Conservation (phyloP, 768 basidiomycete genomes). For the Hygrophoropsis aurantiaca region DNA sequence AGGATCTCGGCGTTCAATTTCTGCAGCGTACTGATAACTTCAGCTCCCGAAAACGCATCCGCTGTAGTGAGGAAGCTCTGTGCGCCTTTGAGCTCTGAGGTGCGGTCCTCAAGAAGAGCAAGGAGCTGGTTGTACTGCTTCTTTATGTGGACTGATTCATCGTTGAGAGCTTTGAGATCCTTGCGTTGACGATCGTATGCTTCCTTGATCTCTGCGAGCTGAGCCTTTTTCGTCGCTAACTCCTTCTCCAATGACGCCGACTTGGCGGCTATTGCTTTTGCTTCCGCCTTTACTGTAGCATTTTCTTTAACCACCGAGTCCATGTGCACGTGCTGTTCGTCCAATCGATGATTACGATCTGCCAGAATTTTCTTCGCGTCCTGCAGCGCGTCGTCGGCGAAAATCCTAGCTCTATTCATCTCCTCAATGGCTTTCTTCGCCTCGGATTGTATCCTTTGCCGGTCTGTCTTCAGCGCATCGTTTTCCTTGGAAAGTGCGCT, state of each 20-base stretch:
- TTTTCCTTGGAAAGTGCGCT: constrained; percentile 18
- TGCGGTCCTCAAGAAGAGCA: constrained; percentile 38
- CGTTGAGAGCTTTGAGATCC: constrained; percentile 19
- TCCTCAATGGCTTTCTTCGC: too few species aligned
- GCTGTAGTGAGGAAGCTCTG: constrained; percentile 46
- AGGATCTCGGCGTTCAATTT: constrained; percentile 48
- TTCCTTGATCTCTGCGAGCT: constrained; percentile 9
- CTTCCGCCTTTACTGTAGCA: constrained; percentile 10
- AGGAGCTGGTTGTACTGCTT: constrained; percentile 26
- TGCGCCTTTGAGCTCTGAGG: constrained; percentile 43
- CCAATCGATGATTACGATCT: constrained; percentile 14
- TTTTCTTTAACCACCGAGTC: constrained; percentile 18
- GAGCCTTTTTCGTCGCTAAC: constrained; percentile 9
- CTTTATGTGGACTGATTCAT: constrained; percentile 27
- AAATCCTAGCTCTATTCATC: constrained; percentile 17
- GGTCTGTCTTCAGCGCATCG: constrained; percentile 15
- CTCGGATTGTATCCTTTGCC: too few species aligned
- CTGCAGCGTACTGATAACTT: constrained; percentile 44
- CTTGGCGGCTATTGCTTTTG: constrained; percentile 3
- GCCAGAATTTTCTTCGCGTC: constrained; percentile 19
- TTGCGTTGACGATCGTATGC: constrained; percentile 15
- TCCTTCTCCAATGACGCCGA: constrained; percentile 1
- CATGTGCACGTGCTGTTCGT: constrained; percentile 15
- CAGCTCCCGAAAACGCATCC: constrained; percentile 43
- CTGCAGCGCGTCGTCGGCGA: constrained; percentile 19